Percentiles rank a stretch among this genome's conserved stretches.
phyloP scores from a whole-genome alignment of 108 stramenopile genomes.

The Seminavis robusta region DNA sequence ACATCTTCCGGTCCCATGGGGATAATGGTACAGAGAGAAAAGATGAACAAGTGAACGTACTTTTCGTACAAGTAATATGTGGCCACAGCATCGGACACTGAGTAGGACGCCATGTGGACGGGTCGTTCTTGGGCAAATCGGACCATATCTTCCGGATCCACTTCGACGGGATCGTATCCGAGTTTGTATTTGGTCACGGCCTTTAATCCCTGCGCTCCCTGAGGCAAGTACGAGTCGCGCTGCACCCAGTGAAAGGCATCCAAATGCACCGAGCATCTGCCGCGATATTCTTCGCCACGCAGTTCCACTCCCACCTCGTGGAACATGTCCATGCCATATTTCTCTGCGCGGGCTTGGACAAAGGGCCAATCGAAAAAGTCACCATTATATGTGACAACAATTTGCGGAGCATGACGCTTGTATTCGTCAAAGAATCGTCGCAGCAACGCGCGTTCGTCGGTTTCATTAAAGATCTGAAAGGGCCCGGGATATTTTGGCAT shows the following conservation, averaged over 20 bases:
- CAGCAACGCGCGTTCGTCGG: constrained; percentile 78
- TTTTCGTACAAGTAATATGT: constrained; percentile 98
- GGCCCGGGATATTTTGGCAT: constrained; percentile 96
- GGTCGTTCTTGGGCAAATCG: constrained; percentile 89
- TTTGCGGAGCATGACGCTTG: constrained; percentile 81
- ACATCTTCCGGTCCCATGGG: constrained; percentile 99
- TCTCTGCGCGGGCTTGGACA: constrained; percentile 78
- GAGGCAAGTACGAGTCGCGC: constrained; percentile 98
- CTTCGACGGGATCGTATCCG: constrained; percentile 98
- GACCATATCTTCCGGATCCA: constrained; percentile 99
- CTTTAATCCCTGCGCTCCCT: constrained; percentile 97
- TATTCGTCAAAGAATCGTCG: constrained; percentile 86
- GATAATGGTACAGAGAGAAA: constrained; percentile 97
- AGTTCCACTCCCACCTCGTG: constrained; percentile 81
- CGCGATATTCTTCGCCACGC: constrained; percentile 62
- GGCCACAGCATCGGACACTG: constrained; percentile 98
- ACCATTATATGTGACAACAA: constrained; percentile 99
- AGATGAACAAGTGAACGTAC: constrained; percentile 99
- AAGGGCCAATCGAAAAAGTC: constrained; percentile 99
- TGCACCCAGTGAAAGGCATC: constrained; percentile 99
- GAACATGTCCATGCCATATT: constrained; percentile 86
- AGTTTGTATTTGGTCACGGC: constrained; percentile 98
- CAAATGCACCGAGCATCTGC: constrained; percentile 86
- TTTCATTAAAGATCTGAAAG: constrained; percentile 93
- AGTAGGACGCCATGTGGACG: constrained; percentile 96